phyloP scores from a whole-genome alignment of 306 rosid genomes.

The Prunus davidiana region DNA sequence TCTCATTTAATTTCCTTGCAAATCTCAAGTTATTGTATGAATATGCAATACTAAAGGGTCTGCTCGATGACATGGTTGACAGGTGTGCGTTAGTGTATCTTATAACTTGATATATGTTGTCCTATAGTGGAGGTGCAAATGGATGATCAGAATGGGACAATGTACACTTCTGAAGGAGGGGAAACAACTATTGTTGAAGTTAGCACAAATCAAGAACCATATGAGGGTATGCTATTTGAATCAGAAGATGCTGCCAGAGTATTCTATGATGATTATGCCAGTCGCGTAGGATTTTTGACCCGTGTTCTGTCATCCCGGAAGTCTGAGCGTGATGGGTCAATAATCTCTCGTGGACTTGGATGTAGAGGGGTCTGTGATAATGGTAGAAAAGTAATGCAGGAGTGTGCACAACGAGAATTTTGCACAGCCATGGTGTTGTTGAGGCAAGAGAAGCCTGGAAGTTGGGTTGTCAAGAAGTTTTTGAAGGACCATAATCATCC shows the following conservation, averaged over 20 bases:
- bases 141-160: slow-evolving; percentile 22
- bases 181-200: slow-evolving; percentile 24
- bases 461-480: slow-evolving; percentile 33
- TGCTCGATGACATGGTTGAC: neutral
- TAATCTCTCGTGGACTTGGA: slow-evolving; percentile 40
- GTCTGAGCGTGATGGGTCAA: slow-evolving; percentile 39
- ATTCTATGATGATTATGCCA: slow-evolving; percentile 33
- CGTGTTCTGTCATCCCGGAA: slow-evolving; percentile 37
- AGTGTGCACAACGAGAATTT: slow-evolving; percentile 13
- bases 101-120: slow-evolving; percentile 2
- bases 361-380: slow-evolving; percentile 27
- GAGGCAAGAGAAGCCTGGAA: slow-evolving; percentile 29
- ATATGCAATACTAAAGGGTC: neutral
- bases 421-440: slow-evolving; percentile 31
- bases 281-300: slow-evolving; percentile 28
- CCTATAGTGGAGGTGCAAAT: slow-evolving; percentile 30
- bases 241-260: slow-evolving; percentile 31
- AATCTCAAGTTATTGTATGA: neutral
- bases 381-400: slow-evolving; percentile 14
- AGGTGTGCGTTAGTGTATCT: neutral
- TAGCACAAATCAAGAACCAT: slow-evolving; percentile 32
- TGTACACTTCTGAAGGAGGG: slow-evolving; percentile 28
- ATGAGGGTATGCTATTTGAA: slow-evolving; percentile 30
- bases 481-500: slow-evolving; percentile 35
- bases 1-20: neutral